A percentile compares a stretch with the other conserved stretches of the same genome.
Evolutionary conservation across 1,284 basidiomycete species (phyloP).

Genomic region (Cystobasidiaceae sp.): DNA sequence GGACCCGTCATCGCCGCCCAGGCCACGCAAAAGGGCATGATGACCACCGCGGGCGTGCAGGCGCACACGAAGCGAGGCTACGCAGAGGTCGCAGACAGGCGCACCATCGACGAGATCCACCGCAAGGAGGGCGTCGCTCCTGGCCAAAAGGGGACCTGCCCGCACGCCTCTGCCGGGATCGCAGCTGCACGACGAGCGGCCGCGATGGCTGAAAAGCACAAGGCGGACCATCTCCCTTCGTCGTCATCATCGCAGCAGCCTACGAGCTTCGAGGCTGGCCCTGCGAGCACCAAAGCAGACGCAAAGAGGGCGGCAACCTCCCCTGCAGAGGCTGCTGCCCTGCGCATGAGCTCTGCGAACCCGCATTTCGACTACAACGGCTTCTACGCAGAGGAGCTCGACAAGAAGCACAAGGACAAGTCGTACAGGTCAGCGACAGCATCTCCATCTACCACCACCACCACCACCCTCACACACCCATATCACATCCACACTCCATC

Average conservation of each 20-base stretch:
- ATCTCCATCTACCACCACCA: too few relatives aligned
- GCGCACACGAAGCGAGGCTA: conserved; percentile 53
- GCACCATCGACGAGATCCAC: conserved; percentile 78
- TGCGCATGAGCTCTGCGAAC: conserved; percentile 37
- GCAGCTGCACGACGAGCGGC: conserved; percentile 34
- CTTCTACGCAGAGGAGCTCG: conserved; percentile 84
- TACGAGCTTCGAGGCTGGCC: conserved; percentile 35
- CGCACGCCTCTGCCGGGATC: conserved; percentile 56
- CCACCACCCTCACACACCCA: too few relatives aligned
- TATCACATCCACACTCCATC: neutral
- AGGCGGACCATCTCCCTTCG: conserved; percentile 34
- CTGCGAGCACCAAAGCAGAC: conserved; percentile 12
- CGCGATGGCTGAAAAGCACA: conserved; percentile 28
- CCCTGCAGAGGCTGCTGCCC: conserved; percentile 44
- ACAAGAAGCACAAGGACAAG: conserved; percentile 97
- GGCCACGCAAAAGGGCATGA: conserved; percentile 20
- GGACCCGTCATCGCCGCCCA: conserved; percentile 14
- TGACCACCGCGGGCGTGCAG: neutral
- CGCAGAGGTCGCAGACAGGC: conserved; percentile 71
- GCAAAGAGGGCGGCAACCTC: neutral
- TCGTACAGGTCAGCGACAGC: conserved; percentile 52
- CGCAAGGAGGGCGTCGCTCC: conserved; percentile 68
- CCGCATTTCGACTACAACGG: conserved; percentile 71
- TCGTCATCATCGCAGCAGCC: conserved; percentile 41
- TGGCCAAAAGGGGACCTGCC: conserved; percentile 68